Base-by-base conservation (phyloP, 441 rosid genomes). In the Euphorbia celastroides region DNA sequence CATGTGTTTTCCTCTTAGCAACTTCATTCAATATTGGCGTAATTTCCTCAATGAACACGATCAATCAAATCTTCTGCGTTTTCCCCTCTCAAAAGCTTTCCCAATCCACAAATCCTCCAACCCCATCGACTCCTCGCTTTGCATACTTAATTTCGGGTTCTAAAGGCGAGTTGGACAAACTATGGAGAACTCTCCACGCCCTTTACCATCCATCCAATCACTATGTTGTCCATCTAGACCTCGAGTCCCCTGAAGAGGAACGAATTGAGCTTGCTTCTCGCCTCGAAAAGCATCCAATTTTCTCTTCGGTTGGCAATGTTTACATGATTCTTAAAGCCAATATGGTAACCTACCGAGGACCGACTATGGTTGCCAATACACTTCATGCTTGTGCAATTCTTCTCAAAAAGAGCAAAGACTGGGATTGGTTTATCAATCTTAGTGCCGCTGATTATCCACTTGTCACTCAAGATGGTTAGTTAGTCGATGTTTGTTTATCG, bases 361-460 rank as follows among this genome's bases (percentile, higher is more conserved):
- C 99, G 2, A 92, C 99, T n/a, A 94, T 94, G 99, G 99, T 94
- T 74, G 81, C 99, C 9, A 94, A 92, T 76, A 94, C 99, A 0
- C 98, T 94, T 78, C 99, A 94, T 68, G 99, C 99, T 70, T 88
- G 97, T 57, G 96, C 98, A 6, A 72, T 92, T 81, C 96, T 94
- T 72, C 91, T 94, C 27, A 88, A 81, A 82, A 83, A 74, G 73
- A 84, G 80, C 55, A 84, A 86, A 11, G 88, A 92, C 7, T 94
- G 99, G 99, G 99, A 94, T 80, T 94, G 99, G 99, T 93, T 93
- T 82, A 89, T 93, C 72, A 93, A 93, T 77, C 99, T 92, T 68
- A 92, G 99, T 74, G 99, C 99, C 59, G 92, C 99, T 10, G 99
- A 94, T 83, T 94, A 94, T 78, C 99, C 98, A 77, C 91, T 94